Evolutionary conservation across 2,329 filamentous ascomycete species (phyloP).

Genomic region (Verticillium klebahnii): DNA sequence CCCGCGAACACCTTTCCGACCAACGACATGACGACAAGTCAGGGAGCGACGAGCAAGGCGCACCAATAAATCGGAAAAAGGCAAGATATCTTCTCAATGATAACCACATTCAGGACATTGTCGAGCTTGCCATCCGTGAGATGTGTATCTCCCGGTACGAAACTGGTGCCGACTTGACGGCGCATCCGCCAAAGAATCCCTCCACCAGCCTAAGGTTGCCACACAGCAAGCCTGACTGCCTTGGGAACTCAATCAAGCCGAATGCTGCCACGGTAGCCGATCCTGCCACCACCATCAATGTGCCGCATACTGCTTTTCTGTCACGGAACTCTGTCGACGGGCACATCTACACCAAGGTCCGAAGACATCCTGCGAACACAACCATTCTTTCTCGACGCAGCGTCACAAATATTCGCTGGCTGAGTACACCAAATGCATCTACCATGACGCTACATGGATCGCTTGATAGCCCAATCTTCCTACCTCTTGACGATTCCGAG

Average conservation of each 20-base stretch:
- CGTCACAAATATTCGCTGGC: constrained; percentile 25
- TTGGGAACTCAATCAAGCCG: constrained; percentile 17
- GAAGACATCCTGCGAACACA: constrained; percentile 11
- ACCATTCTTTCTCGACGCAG: constrained; percentile 23
- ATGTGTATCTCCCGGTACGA: background rate
- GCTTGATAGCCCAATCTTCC: constrained; percentile 9
- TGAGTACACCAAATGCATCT: constrained; percentile 8
- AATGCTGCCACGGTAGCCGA: constrained; percentile 18
- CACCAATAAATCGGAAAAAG: background rate
- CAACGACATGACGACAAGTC: background rate
- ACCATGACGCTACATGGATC: constrained; percentile 5
- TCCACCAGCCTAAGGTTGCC: background rate
- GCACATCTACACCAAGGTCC: constrained; percentile 15
- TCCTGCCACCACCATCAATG: constrained; percentile 27
- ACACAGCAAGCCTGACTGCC: constrained; percentile 3
- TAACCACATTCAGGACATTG: constrained; percentile 3
- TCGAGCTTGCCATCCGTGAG: constrained; percentile 5
- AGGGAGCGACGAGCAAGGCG: background rate
- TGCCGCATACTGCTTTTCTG: constrained; percentile 25
- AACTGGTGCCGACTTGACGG: background rate
- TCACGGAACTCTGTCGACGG: constrained; percentile 15
- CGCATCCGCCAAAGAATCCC: background rate
- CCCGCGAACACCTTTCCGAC: background rate
- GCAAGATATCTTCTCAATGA: constrained; percentile 3
- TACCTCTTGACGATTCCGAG: background rate